phyloP scores from a whole-genome alignment of 2,329 filamentous ascomycete genomes.

The Rosellinia necatrix region DNA sequence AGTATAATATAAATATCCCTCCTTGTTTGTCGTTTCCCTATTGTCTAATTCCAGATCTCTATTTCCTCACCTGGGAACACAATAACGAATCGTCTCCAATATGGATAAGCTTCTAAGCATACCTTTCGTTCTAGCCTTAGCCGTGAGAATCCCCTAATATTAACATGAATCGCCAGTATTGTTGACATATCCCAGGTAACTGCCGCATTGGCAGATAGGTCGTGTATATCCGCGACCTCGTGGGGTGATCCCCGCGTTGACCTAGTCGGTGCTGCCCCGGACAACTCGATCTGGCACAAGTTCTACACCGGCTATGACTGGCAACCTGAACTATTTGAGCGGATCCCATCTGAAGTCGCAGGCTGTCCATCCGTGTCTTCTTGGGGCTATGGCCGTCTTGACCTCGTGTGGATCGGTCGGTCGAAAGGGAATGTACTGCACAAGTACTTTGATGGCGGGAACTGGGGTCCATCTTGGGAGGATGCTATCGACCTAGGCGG shows the following conservation, averaged over 20 bases:
- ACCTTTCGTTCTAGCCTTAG: too few relatives aligned
- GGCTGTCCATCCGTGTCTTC: conserved; percentile 26
- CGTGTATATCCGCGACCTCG: conserved; percentile 15
- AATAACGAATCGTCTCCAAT: too few relatives aligned
- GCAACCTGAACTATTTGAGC: conserved; percentile 29
- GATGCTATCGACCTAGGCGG: conserved; percentile 23
- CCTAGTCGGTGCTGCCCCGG: conserved; percentile 17
- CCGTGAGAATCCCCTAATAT: too few relatives aligned
- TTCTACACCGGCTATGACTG: conserved; percentile 30
- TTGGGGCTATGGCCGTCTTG: conserved; percentile 28
- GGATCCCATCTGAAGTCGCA: conserved; percentile 13
- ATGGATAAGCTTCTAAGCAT: too few relatives aligned
- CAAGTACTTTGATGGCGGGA: conserved; percentile 29
- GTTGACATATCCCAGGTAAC: conserved; percentile 10
- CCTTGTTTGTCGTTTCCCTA: too few relatives aligned
- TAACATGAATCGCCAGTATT: too few relatives aligned
- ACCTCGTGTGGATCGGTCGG: conserved; percentile 25
- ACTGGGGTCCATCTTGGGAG: conserved; percentile 32
- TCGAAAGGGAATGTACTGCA: conserved; percentile 23
- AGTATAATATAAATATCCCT: too few relatives aligned
- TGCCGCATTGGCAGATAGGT: background rate
- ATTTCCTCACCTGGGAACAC: too few relatives aligned
- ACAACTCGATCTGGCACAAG: conserved; percentile 25
- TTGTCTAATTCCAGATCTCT: too few relatives aligned
- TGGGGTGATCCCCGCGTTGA: conserved; percentile 27